Evolutionary conservation across 148 eudicot species (phyloP), one percentile per base, ranked within the genome.

Genomic region (Beta vulgaris): DNA sequence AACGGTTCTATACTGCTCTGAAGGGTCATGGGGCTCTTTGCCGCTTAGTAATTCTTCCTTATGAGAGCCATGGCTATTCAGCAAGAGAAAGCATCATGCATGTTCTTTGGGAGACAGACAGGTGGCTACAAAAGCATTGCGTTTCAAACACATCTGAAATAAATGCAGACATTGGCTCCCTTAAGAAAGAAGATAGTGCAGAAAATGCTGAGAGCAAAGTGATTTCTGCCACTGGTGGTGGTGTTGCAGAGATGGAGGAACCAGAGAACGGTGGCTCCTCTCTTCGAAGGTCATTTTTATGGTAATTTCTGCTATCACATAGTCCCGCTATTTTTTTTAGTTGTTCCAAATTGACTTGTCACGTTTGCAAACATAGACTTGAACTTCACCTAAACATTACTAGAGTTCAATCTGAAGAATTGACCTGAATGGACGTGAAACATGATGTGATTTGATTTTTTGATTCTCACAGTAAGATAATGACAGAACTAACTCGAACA

Each of bases 51-150:
- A 77, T 92, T 74, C 97, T 95, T 80, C 99, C 99, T 19, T 89
- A 82, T 71, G 97, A 95, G 78, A 92, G 97, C 87, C 99, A 95
- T 81, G 93, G 99, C 31, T 95, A 95, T 86, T 78, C 90, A 53
- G 91, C 99, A 68, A 84, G 94, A 48, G 97, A 95, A 84, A 95
- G 99, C 85, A 91, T 95, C 80, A 95, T 95, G 99, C 99, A 95
- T 73, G 86, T 87, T 75, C 97, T 95, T 72, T 95, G 99, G 99
- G 97, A 95, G 87, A 89, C 90, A 13, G 99, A 95, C 49, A 86
- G 96, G 87, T 95, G 99, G 99, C 89, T 95, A 72, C 97, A 90
- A 61, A 89, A 84, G 59, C 83, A 89, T 80, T 95, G 99, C 61
- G 85, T 87, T 32, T 46, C 87, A 54, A 89, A 88, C 80, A 73